These are phyloP conservation scores for Coffea humblotiana DNA, from an alignment of 305 asterid genomes.

Conservation along the genomic window DNA sequence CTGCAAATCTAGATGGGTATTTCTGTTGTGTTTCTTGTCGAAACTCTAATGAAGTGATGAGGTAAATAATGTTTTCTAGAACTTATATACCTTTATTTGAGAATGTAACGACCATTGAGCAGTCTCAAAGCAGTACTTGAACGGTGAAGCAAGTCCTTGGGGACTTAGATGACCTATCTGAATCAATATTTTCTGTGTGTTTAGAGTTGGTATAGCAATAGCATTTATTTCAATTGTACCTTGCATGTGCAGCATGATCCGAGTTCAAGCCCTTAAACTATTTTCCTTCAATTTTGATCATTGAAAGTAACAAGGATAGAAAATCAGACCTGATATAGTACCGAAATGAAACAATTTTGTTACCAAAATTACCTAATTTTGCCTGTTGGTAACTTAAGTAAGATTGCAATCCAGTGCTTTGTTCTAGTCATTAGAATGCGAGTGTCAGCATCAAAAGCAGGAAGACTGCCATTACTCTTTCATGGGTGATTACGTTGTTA, in stretches of 20 bases:
- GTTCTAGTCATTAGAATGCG: background rate
- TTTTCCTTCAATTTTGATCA: slow-evolving; percentile 5
- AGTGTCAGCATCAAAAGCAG: background rate
- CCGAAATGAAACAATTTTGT: background rate
- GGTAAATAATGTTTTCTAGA: slow-evolving; percentile 26
- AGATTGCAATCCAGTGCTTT: background rate
- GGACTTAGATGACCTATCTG: background rate
- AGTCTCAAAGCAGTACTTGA: background rate
- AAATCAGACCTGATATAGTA: background rate
- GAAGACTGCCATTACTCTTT: background rate
- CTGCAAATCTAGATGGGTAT: slow-evolving; percentile 33
- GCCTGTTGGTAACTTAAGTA: background rate
- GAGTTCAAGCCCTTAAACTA: background rate
- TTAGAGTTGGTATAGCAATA: background rate
- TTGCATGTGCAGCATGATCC: background rate
- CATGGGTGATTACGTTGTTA: background rate
- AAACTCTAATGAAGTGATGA: slow-evolving; percentile 37
- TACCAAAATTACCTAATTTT: background rate
- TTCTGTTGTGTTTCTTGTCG: slow-evolving; percentile 43
- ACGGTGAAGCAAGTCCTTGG: background rate
- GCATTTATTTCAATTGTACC: background rate
- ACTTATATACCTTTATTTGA: background rate
- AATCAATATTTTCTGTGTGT: background rate
- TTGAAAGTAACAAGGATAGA: background rate
- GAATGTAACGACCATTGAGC: background rate